These are phyloP conservation scores for Graphilbum fragrans DNA, from an alignment of 2,329 filamentous ascomycete species.

Conservation along the genomic window DNA sequence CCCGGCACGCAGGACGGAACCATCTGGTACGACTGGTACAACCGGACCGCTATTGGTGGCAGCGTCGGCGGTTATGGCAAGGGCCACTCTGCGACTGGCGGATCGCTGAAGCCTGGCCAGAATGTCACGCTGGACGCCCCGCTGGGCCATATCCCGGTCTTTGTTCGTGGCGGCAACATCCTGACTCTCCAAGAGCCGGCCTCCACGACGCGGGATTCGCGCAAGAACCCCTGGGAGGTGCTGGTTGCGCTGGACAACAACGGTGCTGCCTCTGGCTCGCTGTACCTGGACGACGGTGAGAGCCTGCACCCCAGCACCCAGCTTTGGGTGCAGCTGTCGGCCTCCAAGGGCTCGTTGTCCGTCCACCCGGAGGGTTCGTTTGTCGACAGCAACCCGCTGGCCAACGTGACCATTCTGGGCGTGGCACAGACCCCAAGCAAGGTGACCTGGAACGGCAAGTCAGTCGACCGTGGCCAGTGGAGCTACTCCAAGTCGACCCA, in stretches of 20 bases:
- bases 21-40: constrained; percentile 74
- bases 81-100: constrained; percentile 7
- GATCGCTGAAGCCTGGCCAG: constrained; percentile 15
- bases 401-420: constrained; percentile 52
- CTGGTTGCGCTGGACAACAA: constrained; percentile 45
- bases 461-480: constrained; percentile 29
- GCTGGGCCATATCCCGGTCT: constrained; percentile 61
- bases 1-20: constrained; percentile 26
- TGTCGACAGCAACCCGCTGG: constrained; percentile 42
- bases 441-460: constrained; percentile 40
- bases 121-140: constrained; percentile 28
- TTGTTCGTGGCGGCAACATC: constrained; percentile 54
- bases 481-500: constrained; percentile 32
- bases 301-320: constrained; percentile 29
- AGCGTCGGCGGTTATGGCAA: neutral
- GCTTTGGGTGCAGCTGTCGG: constrained; percentile 4
- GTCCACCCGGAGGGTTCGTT: neutral
- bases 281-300: constrained; percentile 69
- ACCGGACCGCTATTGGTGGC: constrained; percentile 37
- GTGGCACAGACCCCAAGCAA: constrained; percentile 24
- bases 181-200: constrained; percentile 57
- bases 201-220: constrained; percentile 51
- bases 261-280: constrained; percentile 43
- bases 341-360: neutral
- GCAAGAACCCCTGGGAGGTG: constrained; percentile 54